A percentile compares a stretch with the other conserved stretches of the same genome.
These are phyloP conservation scores for Yamadazyma diospyri DNA, from an alignment of 1,139 yeast genomes.

Conservation along the genomic window DNA sequence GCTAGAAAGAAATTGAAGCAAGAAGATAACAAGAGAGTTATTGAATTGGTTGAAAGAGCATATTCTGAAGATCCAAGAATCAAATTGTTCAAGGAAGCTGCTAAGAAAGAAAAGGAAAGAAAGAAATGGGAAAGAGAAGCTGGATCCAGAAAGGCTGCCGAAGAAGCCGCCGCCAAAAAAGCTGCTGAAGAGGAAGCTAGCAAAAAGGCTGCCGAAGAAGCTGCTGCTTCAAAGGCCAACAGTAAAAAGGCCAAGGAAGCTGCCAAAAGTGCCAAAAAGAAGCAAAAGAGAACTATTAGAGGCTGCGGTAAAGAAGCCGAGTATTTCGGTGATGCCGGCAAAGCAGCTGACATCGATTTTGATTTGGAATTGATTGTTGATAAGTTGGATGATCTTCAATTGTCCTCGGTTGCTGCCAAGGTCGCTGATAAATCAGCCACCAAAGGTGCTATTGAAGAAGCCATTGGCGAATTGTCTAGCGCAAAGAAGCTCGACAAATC, in stretches of 20 bases:
- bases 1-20: slow-evolving; percentile 97
- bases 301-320: slow-evolving; percentile 76
- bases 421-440: slow-evolving; percentile 51
- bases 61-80: slow-evolving; percentile 91
- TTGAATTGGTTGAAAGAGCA: slow-evolving; percentile 86
- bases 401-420: slow-evolving; percentile 66
- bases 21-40: slow-evolving; percentile 90
- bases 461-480: slow-evolving; percentile 39
- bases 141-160: slow-evolving; percentile 95
- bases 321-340: slow-evolving; percentile 76
- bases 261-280: slow-evolving; percentile 94
- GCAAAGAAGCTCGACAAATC: slow-evolving; percentile 31
- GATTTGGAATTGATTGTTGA: slow-evolving; percentile 81
- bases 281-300: slow-evolving; percentile 93
- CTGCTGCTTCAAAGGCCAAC: slow-evolving; percentile 82
- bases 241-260: slow-evolving; percentile 95
- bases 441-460: slow-evolving; percentile 49
- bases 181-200: slow-evolving; percentile 76
- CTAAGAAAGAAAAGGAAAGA: slow-evolving; percentile 91
- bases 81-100: slow-evolving; percentile 87
- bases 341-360: slow-evolving; percentile 65
- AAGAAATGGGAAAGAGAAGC: slow-evolving; percentile 98
- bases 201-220: slow-evolving; percentile 83
- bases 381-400: slow-evolving; percentile 70
- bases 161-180: slow-evolving; percentile 67